These are phyloP conservation scores for Neospora caninum DNA, from an alignment of 169 alveolate species.

Conservation along the genomic window DNA sequence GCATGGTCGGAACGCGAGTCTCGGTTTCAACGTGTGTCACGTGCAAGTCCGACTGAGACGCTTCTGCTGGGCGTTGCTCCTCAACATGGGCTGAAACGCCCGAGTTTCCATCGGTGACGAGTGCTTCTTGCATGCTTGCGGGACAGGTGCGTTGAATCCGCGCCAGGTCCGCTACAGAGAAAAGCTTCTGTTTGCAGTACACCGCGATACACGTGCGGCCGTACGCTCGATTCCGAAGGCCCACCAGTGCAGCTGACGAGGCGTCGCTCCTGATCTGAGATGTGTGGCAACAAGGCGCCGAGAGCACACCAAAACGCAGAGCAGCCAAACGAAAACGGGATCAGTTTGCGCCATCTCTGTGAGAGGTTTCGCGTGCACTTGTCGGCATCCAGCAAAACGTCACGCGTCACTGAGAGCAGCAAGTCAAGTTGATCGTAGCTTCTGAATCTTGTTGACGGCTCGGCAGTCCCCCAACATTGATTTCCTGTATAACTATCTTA, in stretches of 20 bases:
- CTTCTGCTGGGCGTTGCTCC: not conserved
- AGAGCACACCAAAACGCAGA: not conserved
- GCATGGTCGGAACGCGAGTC: not conserved
- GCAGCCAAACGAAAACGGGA: too few relatives aligned
- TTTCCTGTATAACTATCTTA: not conserved
- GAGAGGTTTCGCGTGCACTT: too few relatives aligned
- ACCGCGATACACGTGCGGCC: slow-evolving; percentile 63
- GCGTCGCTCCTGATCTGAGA: slow-evolving; percentile 35
- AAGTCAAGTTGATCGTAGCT: not conserved
- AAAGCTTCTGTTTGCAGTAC: slow-evolving; percentile 27
- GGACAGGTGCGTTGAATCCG: not conserved
- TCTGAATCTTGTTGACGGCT: not conserved
- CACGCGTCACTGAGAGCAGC: not conserved
- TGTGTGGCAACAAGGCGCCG: not conserved
- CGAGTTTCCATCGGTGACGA: too few relatives aligned
- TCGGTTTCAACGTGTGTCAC: not conserved
- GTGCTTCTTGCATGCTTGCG: too few relatives aligned
- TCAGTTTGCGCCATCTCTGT: too few relatives aligned
- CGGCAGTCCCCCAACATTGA: too few relatives aligned
- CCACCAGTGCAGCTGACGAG: slow-evolving; percentile 46
- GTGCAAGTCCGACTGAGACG: not conserved
- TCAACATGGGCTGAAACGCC: too few relatives aligned
- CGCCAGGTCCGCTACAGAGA: not conserved
- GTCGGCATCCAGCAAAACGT: not conserved
- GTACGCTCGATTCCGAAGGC: slow-evolving; percentile 46